Base-by-base conservation (phyloP, 2,329 filamentous ascomycete genomes). In the Pseudogymnoascus sp. region DNA sequence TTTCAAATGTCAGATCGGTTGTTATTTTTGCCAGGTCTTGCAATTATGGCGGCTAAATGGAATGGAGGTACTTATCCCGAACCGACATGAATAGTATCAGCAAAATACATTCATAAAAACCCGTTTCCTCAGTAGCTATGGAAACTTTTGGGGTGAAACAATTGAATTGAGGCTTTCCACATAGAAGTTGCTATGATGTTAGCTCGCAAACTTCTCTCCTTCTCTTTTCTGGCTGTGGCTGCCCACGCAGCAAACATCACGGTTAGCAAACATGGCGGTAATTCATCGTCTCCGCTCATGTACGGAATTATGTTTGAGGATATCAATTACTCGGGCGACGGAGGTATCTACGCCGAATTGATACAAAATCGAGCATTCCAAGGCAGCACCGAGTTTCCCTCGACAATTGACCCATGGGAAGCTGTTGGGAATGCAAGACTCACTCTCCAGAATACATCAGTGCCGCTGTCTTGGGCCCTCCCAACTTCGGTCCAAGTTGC, bases 341-440 rank as follows among this genome's bases (percentile, higher is more conserved):
- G 69, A 12, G 69, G 68, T 6, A 69, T 70, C 25, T 90, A 90
- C 69, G 87, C 84, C 57, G 86, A 90, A 69, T 72, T 90, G 61
- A 81, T 90, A 61, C 81, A 80, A 59, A 90, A 90, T 72, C 81
- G 86, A 57, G 87, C 86, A 9, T 89, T 90, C 68, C 87, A 90
- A 71, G 72, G 74, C 18, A 66, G 68, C 14, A 57, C 59, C 14
- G 64, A 11, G 71, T 84, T 28, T 74, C 78, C 36, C 72, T 86
- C 36, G 75, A 81, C 65, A 74, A 77, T 60, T 74, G 67, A 78
- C 74, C 60, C 68, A 20, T 71, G 67, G 67, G 54, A 36, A 4
- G 57, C 66, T n/a, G 37, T 68, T 39, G 67, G 68, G 8, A 62
- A 41, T 43, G 64, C 66, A 12, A 39, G 58, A 6, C 60, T 71